Base-by-base conservation (phyloP, 140 eudicot genomes). In the Flaveria floridana region DNA sequence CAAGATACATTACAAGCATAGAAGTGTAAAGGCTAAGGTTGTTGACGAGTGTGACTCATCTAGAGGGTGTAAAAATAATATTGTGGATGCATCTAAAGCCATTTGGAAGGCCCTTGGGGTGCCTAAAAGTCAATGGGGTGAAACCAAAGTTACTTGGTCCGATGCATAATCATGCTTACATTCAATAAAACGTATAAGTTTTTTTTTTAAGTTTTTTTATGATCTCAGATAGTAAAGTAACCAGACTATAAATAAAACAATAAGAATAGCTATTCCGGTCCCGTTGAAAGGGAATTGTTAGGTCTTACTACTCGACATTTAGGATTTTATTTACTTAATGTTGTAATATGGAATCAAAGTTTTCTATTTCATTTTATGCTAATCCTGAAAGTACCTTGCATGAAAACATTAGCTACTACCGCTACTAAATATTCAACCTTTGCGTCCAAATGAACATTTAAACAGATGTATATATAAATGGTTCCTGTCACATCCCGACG, bases 41-140 rank as follows among this genome's bases (percentile, higher is more conserved):
- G 82, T 82, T 5, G 85, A 76, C 21, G 85, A 75, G 65, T 76
- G 85, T 6, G 82, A 78, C 20, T 78, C 82, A 0, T 28, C 14
- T 12, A 14, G 53, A 3, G 76, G 76, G 52, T 70, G 76, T 47
- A 80, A 65, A 3, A 65, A 82, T 68, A 84, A 88, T 76, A 88
- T 84, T 6, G 89, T 86, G 9, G 95, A 88, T 51, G 89, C 85
- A 12, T 88, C 91, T 1, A 74, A 70, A 66, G 89, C 87, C 9
- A 91, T 88, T 16, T 86, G 95, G 95, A 75, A 86, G 62, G 95
- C 95, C 26, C 76, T 88, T 7, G 82, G 80, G 4, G 86, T 88
- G 53, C 68, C 86, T 15, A 65, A 76, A 67, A 65, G 65, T 15
- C 21, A 80, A 4, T 84, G 89, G 90, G 86, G 83, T 3, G 79